phyloP scores from a whole-genome alignment of 768 basidiomycete species.

The Pleurotus cornucopiae region DNA sequence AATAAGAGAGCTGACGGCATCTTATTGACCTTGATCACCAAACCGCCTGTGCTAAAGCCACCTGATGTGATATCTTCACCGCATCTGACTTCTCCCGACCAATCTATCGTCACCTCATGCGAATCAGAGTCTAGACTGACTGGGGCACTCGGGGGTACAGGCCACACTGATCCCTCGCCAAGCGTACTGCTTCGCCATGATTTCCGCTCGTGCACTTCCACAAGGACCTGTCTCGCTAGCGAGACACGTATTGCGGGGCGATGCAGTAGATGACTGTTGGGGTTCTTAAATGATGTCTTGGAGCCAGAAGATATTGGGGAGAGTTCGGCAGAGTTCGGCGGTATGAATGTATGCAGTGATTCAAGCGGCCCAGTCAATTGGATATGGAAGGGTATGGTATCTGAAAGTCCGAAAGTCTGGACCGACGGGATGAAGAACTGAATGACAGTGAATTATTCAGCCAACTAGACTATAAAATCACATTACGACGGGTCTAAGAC shows the following conservation, averaged over 20 bases:
- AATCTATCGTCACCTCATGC: conserved; percentile 36
- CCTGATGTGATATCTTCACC: conserved; percentile 33
- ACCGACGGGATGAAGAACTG: conserved; percentile 61
- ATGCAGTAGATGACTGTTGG: conserved; percentile 7
- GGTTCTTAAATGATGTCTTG: conserved; percentile 1
- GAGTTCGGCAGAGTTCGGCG: conserved; percentile 18
- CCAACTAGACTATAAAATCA: background rate
- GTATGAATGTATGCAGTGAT: conserved; percentile 44
- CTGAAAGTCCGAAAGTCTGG: conserved; percentile 47
- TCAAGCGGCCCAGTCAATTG: conserved; percentile 49
- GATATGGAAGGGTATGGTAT: conserved; percentile 62
- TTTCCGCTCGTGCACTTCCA: conserved; percentile 30
- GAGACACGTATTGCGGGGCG: conserved; percentile 38
- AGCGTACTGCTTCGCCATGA: conserved; percentile 35
- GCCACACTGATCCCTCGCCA: conserved; percentile 45
- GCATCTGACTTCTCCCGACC: conserved; percentile 50
- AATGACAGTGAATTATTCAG: background rate
- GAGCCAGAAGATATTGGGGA: conserved; percentile 7
- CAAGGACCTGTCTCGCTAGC: conserved; percentile 46
- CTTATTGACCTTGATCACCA: conserved; percentile 36
- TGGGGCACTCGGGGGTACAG: conserved; percentile 35
- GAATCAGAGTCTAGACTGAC: conserved; percentile 6
- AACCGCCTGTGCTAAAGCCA: conserved; percentile 40
- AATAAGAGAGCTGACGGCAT: background rate
- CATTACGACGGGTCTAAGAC: conserved; percentile 15